Evolutionary conservation across 306 rosid species (phyloP), one percentile per base, ranked within the genome.

Genomic region (Cercis canadensis): DNA sequence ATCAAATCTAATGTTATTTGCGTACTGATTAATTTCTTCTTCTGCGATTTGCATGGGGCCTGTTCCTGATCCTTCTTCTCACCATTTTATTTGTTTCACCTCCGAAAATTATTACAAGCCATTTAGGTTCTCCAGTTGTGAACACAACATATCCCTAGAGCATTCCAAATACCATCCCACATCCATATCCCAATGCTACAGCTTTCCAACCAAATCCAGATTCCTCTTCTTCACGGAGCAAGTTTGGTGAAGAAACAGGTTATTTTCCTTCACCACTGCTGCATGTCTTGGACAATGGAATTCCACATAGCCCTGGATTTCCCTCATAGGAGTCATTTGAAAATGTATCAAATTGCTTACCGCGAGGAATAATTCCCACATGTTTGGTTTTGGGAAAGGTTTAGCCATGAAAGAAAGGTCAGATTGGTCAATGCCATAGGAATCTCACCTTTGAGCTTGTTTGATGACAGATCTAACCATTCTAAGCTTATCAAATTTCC

Each of bases 331-430:
- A 85, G 9, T 29, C 41, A 6, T 14, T 72, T 8, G 6, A 19
- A 56, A 78, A 85, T 29, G 87, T 85, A 11, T 51, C 4, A 24
- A 85, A 85, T 6, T 85, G 83, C n/a, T 39, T n/a, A 3, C 87
- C 74, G 6, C 8, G 46, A 3, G 87, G 89, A n/a, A 86, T 80
- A 4, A 12, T n/a, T 14, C 85, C 85, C 6, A 15, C 74, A 0
- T 77, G 19, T 0, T 62, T 1, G 46, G 71, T 86, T 80, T 15
- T 70, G 24, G 3, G 82, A 85, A 40, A 85, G 81, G 17, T 80
- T 75, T 50, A 82, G 33, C 3, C 18, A 0, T 0, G 59, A 31
- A 0, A 82, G 77, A 3, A 44, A 80, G 10, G 24, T 73, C 47
- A 85, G 33, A 62, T 18, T 63, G 16, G 51, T 45, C 62, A 85